Conservation (phyloP, 2,329 filamentous ascomycete genomes). For the Nigrospora sphaerica region DNA sequence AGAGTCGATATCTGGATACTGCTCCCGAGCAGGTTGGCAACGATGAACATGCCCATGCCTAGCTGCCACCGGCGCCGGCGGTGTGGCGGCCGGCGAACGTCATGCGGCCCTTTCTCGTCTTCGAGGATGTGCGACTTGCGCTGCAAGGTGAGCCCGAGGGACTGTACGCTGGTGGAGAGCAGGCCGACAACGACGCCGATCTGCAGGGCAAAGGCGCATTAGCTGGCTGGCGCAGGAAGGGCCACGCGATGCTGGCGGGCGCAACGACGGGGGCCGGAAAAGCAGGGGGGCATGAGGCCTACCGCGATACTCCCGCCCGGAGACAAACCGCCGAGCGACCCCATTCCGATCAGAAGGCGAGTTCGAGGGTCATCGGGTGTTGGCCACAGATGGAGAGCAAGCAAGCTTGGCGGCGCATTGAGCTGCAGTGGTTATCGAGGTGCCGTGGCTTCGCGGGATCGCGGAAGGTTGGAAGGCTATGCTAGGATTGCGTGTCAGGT, state of each 20-base stretch:
- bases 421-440: not conserved
- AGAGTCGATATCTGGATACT: constrained; percentile 96
- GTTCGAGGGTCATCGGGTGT: constrained; percentile 39
- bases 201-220: constrained; percentile 33
- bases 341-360: constrained; percentile 47
- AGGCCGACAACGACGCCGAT: constrained; percentile 90
- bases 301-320: constrained; percentile 72
- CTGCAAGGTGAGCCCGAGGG: constrained; percentile 88
- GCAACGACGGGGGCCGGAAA: not conserved
- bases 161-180: constrained; percentile 89
- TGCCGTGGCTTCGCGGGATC: no score
- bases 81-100: constrained; percentile 79
- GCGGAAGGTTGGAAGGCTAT: no score
- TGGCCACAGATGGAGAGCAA: constrained; percentile 5
- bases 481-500: no score
- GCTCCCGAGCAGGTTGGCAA: constrained; percentile 89
- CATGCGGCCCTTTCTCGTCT: constrained; percentile 79
- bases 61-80: constrained; percentile 90
- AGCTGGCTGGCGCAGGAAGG: constrained; percentile 10
- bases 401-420: constrained; percentile 1
- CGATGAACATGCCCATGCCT: constrained; percentile 94
- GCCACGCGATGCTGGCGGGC: not conserved
- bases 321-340: constrained; percentile 67
- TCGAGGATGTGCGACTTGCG: constrained; percentile 97
- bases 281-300: constrained; percentile 25